These are phyloP conservation scores for Cryomyces antarcticus DNA, from an alignment of 495 filamentous ascomycete species.

Conservation along the genomic window DNA sequence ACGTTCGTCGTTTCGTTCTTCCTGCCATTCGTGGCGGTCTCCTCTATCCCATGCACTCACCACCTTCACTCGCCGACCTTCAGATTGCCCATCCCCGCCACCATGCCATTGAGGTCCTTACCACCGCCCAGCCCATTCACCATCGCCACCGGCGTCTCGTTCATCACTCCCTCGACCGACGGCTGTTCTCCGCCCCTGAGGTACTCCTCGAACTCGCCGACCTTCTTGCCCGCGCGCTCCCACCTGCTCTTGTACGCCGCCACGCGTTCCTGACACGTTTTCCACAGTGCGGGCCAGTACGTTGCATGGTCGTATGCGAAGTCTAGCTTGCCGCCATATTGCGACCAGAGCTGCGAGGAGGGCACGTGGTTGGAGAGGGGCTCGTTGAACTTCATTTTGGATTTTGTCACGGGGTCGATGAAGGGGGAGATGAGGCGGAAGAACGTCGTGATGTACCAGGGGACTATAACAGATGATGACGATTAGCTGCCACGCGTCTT, in stretches of 20 bases:
- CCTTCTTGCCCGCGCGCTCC: conserved; percentile 52
- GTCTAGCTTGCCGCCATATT: conserved; percentile 41
- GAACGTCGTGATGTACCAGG: conserved; percentile 73
- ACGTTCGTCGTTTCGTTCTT: no score
- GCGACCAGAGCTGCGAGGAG: conserved; percentile 51
- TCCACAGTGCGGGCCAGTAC: conserved; percentile 76
- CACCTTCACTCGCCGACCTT: no score
- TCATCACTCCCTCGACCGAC: not conserved
- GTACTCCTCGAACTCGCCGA: conserved; percentile 72
- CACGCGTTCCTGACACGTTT: conserved; percentile 40
- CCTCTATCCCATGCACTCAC: no score
- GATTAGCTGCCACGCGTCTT: no score
- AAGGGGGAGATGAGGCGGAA: conserved; percentile 91
- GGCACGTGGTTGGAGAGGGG: conserved; percentile 63
- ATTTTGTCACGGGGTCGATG: conserved; percentile 75
- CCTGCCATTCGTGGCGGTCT: no score
- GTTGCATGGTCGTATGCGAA: conserved; percentile 73
- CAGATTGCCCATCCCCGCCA: no score
- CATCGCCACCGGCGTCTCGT: no score
- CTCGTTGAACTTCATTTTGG: conserved; percentile 92
- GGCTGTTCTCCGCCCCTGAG: conserved; percentile 38
- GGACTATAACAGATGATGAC: conserved; percentile 30
- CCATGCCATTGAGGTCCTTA: no score
- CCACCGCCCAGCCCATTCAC: no score
- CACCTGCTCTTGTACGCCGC: conserved; percentile 44